Evolutionary conservation across 768 basidiomycete genomes (phyloP), one percentile per base, ranked within the genome.

Genomic region (Ramaria rubella): DNA sequence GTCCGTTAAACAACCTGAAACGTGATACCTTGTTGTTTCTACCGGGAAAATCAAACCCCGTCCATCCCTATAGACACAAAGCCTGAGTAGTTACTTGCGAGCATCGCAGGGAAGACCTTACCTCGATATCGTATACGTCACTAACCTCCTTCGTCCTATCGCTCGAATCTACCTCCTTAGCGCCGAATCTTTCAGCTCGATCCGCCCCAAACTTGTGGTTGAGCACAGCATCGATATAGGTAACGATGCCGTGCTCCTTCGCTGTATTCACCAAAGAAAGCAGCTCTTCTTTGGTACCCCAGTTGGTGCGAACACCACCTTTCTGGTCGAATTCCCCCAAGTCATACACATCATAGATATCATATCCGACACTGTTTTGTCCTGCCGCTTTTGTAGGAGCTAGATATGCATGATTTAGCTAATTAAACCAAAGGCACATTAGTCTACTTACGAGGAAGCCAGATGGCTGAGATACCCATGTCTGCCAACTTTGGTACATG

Each of bases 341-440:
- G 66, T 93, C 90, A 89, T 90, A 93, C 89, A 92, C 64, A 65
- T 92, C 90, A 68, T 92, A 92, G 1, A 86, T 89, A 67, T 92
- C 90, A 62, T 92, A 92, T 29, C 90, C 90, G 61, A 84, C 77
- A 21, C 87, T 86, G 59, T 70, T 66, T 87, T 90, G 60, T 27
- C 14, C 46, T 31, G 52, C 54, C 19, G 38, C 38, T 17, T 40
- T 40, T 17, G 38, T 40, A 14, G 38, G 38, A 17, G 38, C 38
- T 40, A 40, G 5, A 14, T 5, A 19, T 40, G 38, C 4, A 17
- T 17, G 19, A 6, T 17, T 40, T 19, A 40, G 38, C 15, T 40
- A 40, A 5, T 5, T 62, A n/a, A n/a, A n/a, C n/a, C 70, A 55
- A 58, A 85, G 86, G 63, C 75, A 76, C 54, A 73, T 69, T 68